Conservation (phyloP, 2,329 filamentous ascomycete species). For the Lasiodiplodia sp. region DNA sequence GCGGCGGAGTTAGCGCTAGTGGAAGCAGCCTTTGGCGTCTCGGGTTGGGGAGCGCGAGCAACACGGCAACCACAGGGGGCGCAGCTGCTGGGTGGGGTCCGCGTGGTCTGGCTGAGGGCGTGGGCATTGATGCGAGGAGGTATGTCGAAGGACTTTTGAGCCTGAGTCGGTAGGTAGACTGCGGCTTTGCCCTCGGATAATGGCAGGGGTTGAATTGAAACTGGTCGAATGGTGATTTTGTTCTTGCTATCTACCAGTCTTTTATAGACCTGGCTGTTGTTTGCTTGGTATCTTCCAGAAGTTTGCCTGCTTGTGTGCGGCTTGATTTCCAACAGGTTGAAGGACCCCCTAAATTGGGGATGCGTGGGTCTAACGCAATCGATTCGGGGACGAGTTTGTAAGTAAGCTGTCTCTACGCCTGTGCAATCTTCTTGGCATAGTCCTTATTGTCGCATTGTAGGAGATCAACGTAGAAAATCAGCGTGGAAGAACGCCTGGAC, state of each 20-base stretch:
- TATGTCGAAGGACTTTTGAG: conserved; percentile 78
- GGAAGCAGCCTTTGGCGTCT: conserved; percentile 34
- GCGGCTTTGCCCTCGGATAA: background rate
- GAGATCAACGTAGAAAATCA: background rate
- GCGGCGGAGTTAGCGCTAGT: conserved; percentile 35
- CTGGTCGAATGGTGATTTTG: no score
- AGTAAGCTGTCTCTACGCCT: no score
- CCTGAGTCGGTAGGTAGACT: conserved; percentile 55
- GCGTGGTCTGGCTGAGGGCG: conserved; percentile 71
- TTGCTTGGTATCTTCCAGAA: no score
- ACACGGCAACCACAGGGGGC: conserved; percentile 38
- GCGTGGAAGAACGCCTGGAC: background rate
- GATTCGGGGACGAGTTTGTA: background rate
- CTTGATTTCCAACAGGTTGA: background rate
- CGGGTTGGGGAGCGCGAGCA: conserved; percentile 38
- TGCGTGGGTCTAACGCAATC: background rate
- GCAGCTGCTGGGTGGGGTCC: conserved; percentile 61
- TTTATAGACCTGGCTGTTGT: no score
- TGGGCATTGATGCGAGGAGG: conserved; percentile 77
- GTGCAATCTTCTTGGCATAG: background rate
- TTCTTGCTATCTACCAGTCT: no score
- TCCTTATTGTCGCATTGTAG: background rate
- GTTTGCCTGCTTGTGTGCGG: no score
- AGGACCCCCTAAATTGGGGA: background rate
- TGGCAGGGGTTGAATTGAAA: background rate